phyloP scores from a whole-genome alignment of 1,139 yeast genomes.

The Eremothecium coryli region DNA sequence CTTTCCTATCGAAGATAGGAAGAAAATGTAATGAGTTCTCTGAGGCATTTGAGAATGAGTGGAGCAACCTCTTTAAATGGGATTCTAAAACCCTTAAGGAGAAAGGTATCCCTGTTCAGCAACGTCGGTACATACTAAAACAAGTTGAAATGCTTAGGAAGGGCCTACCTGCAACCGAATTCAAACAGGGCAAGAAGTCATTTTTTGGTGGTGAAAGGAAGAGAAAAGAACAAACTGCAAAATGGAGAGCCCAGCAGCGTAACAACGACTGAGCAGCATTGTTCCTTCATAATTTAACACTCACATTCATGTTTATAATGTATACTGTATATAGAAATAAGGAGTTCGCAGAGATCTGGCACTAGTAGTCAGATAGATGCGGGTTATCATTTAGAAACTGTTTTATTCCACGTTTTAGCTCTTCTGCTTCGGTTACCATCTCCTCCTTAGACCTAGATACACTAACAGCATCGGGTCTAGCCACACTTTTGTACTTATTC shows the following conservation, averaged over 20 bases:
- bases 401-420: conserved; percentile 29
- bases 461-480: conserved; percentile 44
- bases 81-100: conserved; percentile 54
- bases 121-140: conserved; percentile 53
- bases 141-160: conserved; percentile 41
- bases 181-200: conserved; percentile 57
- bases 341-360: background rate
- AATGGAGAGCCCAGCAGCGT: conserved; percentile 54
- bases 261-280: conserved; percentile 26
- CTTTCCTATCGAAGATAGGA: conserved; percentile 70
- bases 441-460: conserved; percentile 44
- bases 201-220: conserved; percentile 88
- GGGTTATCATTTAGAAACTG: conserved; percentile 6
- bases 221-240: conserved; percentile 59
- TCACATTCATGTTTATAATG: conserved; percentile 10
- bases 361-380: background rate
- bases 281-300: too few species aligned
- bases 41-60: conserved; percentile 62
- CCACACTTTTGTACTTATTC: conserved; percentile 30
- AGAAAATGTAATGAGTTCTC: conserved; percentile 59
- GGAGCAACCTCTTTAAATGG: conserved; percentile 57
- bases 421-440: conserved; percentile 58
- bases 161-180: conserved; percentile 50
- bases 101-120: conserved; percentile 68
- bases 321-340: background rate